phyloP scores from a whole-genome alignment of 2,329 filamentous ascomycete species.

The Stemphylium vesicarium region DNA sequence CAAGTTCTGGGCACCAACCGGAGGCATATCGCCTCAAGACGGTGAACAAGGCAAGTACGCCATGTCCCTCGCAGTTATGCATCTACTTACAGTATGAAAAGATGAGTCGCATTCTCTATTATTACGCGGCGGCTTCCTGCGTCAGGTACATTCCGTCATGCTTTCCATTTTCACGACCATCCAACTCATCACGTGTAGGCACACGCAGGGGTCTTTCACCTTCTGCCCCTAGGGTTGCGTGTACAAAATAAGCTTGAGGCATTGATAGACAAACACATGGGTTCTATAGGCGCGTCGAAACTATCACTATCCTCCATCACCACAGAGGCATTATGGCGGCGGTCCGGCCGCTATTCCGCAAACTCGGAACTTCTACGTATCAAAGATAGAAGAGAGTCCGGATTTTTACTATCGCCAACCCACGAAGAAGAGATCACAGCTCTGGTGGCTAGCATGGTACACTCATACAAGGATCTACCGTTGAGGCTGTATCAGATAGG shows the following conservation, averaged over 20 bases:
- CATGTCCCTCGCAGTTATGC: background rate
- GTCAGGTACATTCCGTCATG: constrained; percentile 42
- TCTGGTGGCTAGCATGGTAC: constrained; percentile 73
- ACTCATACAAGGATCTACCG: constrained; percentile 86
- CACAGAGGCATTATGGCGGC: constrained; percentile 81
- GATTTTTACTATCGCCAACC: constrained; percentile 84
- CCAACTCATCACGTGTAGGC: constrained; percentile 59
- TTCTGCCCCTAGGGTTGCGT: constrained; percentile 83
- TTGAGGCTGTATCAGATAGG: constrained; percentile 90
- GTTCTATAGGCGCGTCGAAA: constrained; percentile 77
- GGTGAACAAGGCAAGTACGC: constrained; percentile 51
- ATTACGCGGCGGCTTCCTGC: constrained; percentile 54
- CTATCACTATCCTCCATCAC: constrained; percentile 84
- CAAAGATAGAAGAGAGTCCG: constrained; percentile 75
- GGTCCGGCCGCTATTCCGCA: constrained; percentile 78
- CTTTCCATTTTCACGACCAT: background rate
- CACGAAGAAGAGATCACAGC: constrained; percentile 96
- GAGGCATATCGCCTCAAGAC: constrained; percentile 65
- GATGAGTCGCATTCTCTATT: constrained; percentile 54
- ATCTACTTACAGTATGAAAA: constrained; percentile 12
- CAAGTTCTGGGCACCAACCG: constrained; percentile 79
- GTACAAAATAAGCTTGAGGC: constrained; percentile 88
- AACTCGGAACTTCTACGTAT: constrained; percentile 86
- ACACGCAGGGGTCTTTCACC: constrained; percentile 89
- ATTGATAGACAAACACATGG: constrained; percentile 90